These are phyloP conservation scores for Fragosphaeria purpurea DNA, from an alignment of 2,329 filamentous ascomycete species.

Conservation along the genomic window DNA sequence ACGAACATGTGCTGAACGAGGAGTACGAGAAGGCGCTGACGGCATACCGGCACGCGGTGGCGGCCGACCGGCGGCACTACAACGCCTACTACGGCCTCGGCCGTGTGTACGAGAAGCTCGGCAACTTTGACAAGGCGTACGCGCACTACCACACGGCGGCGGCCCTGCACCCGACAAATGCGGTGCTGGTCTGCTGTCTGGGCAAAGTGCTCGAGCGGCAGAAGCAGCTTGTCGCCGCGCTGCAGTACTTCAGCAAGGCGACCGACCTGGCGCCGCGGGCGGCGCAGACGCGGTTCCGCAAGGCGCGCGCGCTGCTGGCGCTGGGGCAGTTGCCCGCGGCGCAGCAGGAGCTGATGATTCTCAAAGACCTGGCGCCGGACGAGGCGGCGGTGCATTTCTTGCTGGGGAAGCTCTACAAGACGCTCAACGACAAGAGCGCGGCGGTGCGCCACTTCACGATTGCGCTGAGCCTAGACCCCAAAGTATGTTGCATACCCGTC, in stretches of 20 bases:
- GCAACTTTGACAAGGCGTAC: constrained; percentile 83
- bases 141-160: constrained; percentile 84
- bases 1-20: constrained; percentile 92
- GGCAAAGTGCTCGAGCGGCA: constrained; percentile 83
- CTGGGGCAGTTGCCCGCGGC: constrained; percentile 62
- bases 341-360: constrained; percentile 69
- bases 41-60: constrained; percentile 77
- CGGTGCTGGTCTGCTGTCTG: constrained; percentile 85
- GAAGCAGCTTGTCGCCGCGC: constrained; percentile 67
- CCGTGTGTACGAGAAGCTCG: constrained; percentile 78
- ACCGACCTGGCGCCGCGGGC: constrained; percentile 72
- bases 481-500: constrained; percentile 48
- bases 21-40: constrained; percentile 92
- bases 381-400: constrained; percentile 95
- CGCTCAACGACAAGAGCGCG: constrained; percentile 59
- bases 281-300: constrained; percentile 82
- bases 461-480: constrained; percentile 89
- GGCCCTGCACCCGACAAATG: constrained; percentile 85
- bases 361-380: constrained; percentile 86
- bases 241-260: constrained; percentile 73
- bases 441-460: constrained; percentile 94
- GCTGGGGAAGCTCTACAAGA: constrained; percentile 73
- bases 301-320: constrained; percentile 76
- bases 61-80: constrained; percentile 82
- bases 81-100: constrained; percentile 95